Evolutionary conservation across 345 rosid genomes (phyloP).

Genomic region (Salix brachista): DNA sequence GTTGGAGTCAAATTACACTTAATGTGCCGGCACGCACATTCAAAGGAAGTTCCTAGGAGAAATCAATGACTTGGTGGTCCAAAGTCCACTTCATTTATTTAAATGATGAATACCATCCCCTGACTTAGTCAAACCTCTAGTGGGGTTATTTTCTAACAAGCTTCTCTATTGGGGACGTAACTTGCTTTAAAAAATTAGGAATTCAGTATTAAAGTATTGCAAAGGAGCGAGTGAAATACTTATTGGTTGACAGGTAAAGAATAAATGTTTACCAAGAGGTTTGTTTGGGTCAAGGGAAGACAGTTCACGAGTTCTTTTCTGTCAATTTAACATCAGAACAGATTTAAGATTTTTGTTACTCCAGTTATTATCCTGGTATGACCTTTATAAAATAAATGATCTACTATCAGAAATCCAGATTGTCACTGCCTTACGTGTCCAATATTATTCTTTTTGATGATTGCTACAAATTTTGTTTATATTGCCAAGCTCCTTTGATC

Average conservation of each 20-base stretch:
- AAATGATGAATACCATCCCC: neutral
- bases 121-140: slow-evolving; percentile 1
- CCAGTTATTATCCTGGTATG: neutral
- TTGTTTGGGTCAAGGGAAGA: neutral
- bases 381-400: too few relatives aligned
- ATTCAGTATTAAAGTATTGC: neutral
- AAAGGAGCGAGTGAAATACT: neutral
- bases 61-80: slow-evolving; percentile 14
- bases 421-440: neutral
- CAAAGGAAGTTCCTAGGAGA: neutral
- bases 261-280: neutral
- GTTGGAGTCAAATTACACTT: slow-evolving; percentile 1
- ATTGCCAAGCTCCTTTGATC: neutral
- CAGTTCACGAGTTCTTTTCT: neutral
- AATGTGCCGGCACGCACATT: slow-evolving; percentile 14
- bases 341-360: neutral
- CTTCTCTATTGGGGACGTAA: neutral
- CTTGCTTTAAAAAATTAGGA: neutral
- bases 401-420: too few relatives aligned
- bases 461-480: neutral
- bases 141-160: slow-evolving; percentile 9
- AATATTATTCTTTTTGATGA: neutral
- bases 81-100: slow-evolving; percentile 6
- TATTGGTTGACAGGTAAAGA: neutral
- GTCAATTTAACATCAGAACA: neutral